Evolutionary conservation across 2,329 filamentous ascomycete species (phyloP).

Genomic region (Parastagonospora nodorum): DNA sequence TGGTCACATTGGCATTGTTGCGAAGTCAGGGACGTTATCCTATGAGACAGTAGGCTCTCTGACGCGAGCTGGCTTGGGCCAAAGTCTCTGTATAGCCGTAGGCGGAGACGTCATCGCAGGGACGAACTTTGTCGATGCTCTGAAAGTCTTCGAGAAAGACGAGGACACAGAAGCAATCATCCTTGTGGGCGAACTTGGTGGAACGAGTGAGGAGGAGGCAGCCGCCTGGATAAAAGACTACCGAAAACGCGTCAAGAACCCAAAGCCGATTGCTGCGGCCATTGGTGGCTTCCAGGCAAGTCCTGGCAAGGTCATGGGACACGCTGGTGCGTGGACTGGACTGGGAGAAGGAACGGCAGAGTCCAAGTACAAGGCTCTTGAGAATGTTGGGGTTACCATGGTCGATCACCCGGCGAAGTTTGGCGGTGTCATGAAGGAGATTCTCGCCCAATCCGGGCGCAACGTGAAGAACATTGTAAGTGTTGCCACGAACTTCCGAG

Average conservation of each 20-base stretch:
- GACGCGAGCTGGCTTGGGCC: conserved; percentile 73
- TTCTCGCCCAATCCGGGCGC: conserved; percentile 56
- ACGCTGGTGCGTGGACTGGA: conserved; percentile 74
- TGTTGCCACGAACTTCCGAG: no score
- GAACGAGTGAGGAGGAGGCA: conserved; percentile 70
- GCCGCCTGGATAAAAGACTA: conserved; percentile 76
- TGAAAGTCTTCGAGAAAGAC: conserved; percentile 69
- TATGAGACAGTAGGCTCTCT: conserved; percentile 80
- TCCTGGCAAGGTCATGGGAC: conserved; percentile 73
- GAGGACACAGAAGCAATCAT: conserved; percentile 73
- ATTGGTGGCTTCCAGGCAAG: conserved; percentile 70
- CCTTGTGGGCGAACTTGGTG: conserved; percentile 74
- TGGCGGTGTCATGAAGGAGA: conserved; percentile 67
- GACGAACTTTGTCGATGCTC: conserved; percentile 73
- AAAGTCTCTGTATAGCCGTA: conserved; percentile 78
- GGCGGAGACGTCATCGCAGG: conserved; percentile 77
- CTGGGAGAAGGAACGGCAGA: conserved; percentile 68
- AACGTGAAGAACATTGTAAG: conserved; percentile 48
- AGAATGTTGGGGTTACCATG: conserved; percentile 69
- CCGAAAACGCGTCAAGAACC: conserved; percentile 58
- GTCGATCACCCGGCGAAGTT: conserved; percentile 79
- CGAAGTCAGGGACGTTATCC: conserved; percentile 80
- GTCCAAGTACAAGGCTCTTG: conserved; percentile 70
- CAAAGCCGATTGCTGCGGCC: conserved; percentile 77
- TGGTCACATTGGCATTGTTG: conserved; percentile 74